phyloP scores from a whole-genome alignment of 768 basidiomycete species.

The Sutorius australiensis region DNA sequence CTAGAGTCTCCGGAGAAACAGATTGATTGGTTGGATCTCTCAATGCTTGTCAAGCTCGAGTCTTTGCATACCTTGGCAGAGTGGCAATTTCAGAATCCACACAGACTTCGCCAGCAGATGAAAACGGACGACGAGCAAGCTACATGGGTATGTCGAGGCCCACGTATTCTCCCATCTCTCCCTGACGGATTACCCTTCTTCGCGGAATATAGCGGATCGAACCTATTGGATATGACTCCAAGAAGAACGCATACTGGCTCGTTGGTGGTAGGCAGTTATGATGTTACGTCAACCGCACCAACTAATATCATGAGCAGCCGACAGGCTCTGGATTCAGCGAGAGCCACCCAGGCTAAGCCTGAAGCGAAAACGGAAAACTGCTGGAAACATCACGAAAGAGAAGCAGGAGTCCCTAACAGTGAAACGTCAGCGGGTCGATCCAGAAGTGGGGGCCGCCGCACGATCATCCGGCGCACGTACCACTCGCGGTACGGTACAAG shows the following conservation, averaged over 20 bases:
- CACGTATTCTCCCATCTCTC: not conserved
- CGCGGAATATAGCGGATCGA: slow-evolving; percentile 61
- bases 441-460: not conserved
- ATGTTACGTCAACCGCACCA: not conserved
- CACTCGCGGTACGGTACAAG: slow-evolving; percentile 15
- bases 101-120: slow-evolving; percentile 67
- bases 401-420: slow-evolving; percentile 9
- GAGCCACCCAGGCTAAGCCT: slow-evolving; percentile 45
- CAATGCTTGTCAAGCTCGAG: slow-evolving; percentile 70
- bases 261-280: slow-evolving; percentile 56
- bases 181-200: not conserved
- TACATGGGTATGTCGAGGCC: slow-evolving; percentile 58
- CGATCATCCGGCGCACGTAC: slow-evolving; percentile 8
- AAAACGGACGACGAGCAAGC: slow-evolving; percentile 74
- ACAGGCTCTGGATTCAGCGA: slow-evolving; percentile 88
- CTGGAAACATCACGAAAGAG: slow-evolving; percentile 21
- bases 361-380: slow-evolving; percentile 42
- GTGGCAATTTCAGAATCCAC: slow-evolving; percentile 85
- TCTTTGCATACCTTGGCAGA: slow-evolving; percentile 70
- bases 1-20: slow-evolving; percentile 37
- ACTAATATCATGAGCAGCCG: slow-evolving; percentile 41
- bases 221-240: slow-evolving; percentile 80
- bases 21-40: slow-evolving; percentile 67
- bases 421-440: slow-evolving; percentile 28
- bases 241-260: slow-evolving; percentile 79